These are phyloP conservation scores for Coemansia sp. DNA, from an alignment of 192 early-diverging fungal genomes.

Conservation along the genomic window DNA sequence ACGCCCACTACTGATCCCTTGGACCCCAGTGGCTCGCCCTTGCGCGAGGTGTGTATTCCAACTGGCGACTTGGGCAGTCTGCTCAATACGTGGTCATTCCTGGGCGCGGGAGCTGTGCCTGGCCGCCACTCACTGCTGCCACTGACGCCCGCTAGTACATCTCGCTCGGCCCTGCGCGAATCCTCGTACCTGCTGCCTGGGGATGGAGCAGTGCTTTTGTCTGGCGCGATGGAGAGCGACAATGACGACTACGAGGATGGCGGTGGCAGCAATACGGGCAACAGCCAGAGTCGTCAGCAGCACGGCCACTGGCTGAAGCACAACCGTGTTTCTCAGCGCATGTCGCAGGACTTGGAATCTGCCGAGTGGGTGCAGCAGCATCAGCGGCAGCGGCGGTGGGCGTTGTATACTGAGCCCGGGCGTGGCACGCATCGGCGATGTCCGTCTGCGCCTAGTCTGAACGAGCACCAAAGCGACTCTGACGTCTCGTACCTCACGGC, in stretches of 20 bases:
- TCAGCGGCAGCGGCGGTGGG: slow-evolving; percentile 19
- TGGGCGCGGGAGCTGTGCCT: neutral
- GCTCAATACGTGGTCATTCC: slow-evolving; percentile 51
- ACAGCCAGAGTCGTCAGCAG: neutral
- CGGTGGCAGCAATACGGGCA: neutral
- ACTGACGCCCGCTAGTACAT: neutral
- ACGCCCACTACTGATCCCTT: neutral
- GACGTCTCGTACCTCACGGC: slow-evolving; percentile 15
- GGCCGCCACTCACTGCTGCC: slow-evolving; percentile 6
- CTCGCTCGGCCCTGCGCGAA: neutral
- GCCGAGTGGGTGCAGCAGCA: slow-evolving; percentile 15
- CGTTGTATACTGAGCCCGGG: neutral
- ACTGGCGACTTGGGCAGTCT: slow-evolving; percentile 35
- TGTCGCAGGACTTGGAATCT: slow-evolving; percentile 6
- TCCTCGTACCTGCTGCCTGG: neutral
- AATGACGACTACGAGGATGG: neutral
- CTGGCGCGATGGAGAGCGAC: slow-evolving; percentile 5
- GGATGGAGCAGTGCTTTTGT: neutral
- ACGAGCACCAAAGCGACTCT: slow-evolving; percentile 9
- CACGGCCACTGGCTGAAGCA: slow-evolving; percentile 2
- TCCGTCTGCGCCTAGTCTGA: slow-evolving; percentile 39
- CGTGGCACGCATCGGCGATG: slow-evolving; percentile 13
- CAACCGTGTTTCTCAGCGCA: neutral
- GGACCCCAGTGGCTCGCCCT: slow-evolving; percentile 1
- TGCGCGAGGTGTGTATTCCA: slow-evolving; percentile 46